Evolutionary conservation across 1,139 yeast species (phyloP).

Genomic region (Lodderomyces metapsilosis): DNA sequence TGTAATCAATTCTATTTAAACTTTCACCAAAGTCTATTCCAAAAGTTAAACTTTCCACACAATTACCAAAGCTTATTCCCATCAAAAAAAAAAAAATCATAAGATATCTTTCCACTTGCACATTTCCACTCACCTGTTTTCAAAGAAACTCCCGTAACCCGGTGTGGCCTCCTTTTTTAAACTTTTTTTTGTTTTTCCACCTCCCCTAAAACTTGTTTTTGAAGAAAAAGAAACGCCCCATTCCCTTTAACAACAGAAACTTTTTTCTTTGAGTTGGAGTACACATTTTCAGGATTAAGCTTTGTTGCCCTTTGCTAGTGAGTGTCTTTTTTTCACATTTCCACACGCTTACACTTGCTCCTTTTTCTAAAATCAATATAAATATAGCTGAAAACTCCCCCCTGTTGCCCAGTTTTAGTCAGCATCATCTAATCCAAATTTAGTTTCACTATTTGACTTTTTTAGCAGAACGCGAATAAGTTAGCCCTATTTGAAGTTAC

Average conservation of each 20-base stretch:
- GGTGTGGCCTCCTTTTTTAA: background rate
- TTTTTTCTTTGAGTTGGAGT: background rate
- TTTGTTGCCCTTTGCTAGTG: background rate
- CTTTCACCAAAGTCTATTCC: background rate
- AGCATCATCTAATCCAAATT: too few species aligned
- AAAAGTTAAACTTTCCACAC: background rate
- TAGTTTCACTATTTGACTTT: background rate
- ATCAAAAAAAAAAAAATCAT: background rate
- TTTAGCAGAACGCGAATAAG: too few species aligned
- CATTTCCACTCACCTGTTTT: background rate
- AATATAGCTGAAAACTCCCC: background rate
- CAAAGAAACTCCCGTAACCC: background rate
- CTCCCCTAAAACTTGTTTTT: conserved; percentile 3
- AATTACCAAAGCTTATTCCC: background rate
- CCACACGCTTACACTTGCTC: background rate
- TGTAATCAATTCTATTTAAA: background rate
- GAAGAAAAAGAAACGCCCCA: background rate
- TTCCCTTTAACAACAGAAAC: background rate
- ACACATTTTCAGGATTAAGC: background rate
- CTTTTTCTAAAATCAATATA: background rate
- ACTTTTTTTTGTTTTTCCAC: background rate
- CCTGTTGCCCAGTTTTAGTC: too few species aligned
- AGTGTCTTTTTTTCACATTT: background rate
- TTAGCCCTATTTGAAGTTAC: too few species aligned
- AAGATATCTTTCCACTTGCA: background rate